phyloP scores from a whole-genome alignment of 106 monocot species.

The Allium fistulosum region DNA sequence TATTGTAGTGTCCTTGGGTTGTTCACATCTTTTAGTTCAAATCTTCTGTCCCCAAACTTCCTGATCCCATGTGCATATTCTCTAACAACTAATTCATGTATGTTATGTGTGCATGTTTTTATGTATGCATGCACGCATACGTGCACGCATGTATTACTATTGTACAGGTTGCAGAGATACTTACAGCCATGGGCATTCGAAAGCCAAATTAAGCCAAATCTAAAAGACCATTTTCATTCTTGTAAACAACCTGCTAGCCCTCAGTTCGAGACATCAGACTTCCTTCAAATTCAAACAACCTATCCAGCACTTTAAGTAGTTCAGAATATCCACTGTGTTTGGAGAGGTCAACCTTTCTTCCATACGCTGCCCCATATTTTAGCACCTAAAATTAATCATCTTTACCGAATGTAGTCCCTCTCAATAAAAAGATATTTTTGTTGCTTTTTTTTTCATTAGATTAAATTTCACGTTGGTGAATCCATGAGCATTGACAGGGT shows the following conservation, averaged over 20 bases:
- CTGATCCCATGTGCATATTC: no score
- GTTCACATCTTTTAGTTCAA: no score
- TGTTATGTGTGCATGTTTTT: no score
- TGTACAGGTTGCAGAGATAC: not conserved
- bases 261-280: not conserved
- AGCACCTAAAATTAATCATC: slow-evolving; percentile 10
- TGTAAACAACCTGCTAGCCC: slow-evolving; percentile 17
- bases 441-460: not conserved
- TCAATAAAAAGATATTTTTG: not conserved
- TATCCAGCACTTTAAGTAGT: slow-evolving; percentile 10
- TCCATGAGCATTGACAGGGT: slow-evolving; percentile 8
- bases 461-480: slow-evolving; percentile 21
- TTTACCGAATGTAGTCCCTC: not conserved
- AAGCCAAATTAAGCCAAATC: not conserved
- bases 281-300: slow-evolving; percentile 23
- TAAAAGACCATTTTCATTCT: slow-evolving; percentile 6
- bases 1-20: no score
- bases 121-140: no score
- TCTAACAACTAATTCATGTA: no score
- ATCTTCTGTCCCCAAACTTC: no score
- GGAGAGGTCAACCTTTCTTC: slow-evolving; percentile 18
- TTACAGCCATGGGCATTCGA: slow-evolving; percentile 16
- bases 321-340: slow-evolving; percentile 6
- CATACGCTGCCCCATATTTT: slow-evolving; percentile 7
- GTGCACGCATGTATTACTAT: no score